Percentiles rank a stretch among this genome's conserved stretches.
phyloP scores from a whole-genome alignment of 2,329 filamentous ascomycete species.

The Didymella keratinophila region DNA sequence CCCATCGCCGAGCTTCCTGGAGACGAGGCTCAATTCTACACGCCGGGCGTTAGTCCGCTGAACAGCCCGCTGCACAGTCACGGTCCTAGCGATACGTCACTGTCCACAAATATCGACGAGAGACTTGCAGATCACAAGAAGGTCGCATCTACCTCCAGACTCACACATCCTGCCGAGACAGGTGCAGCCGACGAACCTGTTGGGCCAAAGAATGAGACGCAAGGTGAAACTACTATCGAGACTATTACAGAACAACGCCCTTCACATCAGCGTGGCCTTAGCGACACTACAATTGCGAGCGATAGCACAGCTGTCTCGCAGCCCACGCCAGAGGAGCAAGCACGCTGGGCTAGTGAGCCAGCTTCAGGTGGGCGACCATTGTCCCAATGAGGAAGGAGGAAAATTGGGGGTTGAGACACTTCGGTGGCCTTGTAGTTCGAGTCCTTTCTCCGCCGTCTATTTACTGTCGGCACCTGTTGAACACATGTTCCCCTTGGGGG shows the following conservation, averaged over 20 bases:
- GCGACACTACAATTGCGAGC: constrained; percentile 44
- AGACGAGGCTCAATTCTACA: constrained; percentile 35
- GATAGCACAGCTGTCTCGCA: constrained; percentile 48
- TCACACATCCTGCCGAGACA: constrained; percentile 1
- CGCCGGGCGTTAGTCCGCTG: constrained; percentile 22
- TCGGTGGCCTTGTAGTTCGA: neutral
- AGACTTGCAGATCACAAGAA: constrained; percentile 27
- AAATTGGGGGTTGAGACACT: neutral
- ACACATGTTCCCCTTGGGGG: constrained; percentile 4
- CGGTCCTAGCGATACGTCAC: constrained; percentile 38
- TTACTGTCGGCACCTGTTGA: constrained; percentile 4
- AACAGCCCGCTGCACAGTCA: constrained; percentile 28
- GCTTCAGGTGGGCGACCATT: constrained; percentile 16
- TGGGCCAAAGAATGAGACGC: neutral
- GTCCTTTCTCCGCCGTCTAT: neutral
- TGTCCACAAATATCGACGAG: constrained; percentile 42
- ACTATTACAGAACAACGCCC: constrained; percentile 32
- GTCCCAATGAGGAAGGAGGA: constrained; percentile 19
- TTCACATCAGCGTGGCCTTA: constrained; percentile 42
- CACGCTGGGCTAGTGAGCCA: constrained; percentile 33
- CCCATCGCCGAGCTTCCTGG: constrained; percentile 44
- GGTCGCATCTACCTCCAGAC: neutral
- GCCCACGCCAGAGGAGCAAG: constrained; percentile 45
- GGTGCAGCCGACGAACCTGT: neutral
- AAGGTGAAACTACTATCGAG: constrained; percentile 1